phyloP scores from a whole-genome alignment of 1,284 basidiomycete genomes.

The Vanrija humicola region DNA sequence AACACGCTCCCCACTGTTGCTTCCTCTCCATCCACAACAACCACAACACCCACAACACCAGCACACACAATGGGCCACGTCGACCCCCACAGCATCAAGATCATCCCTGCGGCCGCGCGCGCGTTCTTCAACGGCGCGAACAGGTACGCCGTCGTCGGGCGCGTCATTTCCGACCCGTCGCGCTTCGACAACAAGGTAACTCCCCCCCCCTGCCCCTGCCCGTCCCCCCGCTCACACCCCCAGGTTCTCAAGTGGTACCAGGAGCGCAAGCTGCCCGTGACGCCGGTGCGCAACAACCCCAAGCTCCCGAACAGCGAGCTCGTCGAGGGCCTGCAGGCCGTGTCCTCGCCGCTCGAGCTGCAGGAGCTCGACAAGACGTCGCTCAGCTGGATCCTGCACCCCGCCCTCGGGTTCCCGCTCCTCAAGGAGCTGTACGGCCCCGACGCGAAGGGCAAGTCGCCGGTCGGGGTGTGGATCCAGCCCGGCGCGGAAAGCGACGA shows the following conservation, averaged over 20 bases:
- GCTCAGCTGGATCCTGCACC: constrained; percentile 72
- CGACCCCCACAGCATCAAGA: constrained; percentile 21
- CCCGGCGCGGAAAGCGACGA: constrained; percentile 69
- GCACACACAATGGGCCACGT: constrained; percentile 17
- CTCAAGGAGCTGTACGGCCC: constrained; percentile 54
- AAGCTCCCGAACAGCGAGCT: constrained; percentile 18
- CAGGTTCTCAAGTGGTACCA: constrained; percentile 63
- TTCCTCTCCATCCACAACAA: neutral
- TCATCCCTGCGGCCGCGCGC: constrained; percentile 28
- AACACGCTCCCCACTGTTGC: neutral
- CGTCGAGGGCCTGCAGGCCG: constrained; percentile 32
- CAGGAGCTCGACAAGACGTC: constrained; percentile 63
- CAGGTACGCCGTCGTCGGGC: constrained; percentile 40
- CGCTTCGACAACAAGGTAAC: constrained; percentile 42
- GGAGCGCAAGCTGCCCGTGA: constrained; percentile 51
- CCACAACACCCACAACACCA: neutral
- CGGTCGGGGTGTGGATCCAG: constrained; percentile 76
- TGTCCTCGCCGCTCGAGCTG: constrained; percentile 56
- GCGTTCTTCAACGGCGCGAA: constrained; percentile 33
- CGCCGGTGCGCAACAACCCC: constrained; percentile 54
- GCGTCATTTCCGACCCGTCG: constrained; percentile 32
- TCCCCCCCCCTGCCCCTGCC: neutral
- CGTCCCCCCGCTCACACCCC: neutral
- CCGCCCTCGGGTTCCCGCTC: constrained; percentile 54
- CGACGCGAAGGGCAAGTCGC: constrained; percentile 57